Evolutionary conservation across 192 early-diverging fungal genomes (phyloP), one percentile per base, ranked within the genome.

Genomic region (Coemansia sp.): DNA sequence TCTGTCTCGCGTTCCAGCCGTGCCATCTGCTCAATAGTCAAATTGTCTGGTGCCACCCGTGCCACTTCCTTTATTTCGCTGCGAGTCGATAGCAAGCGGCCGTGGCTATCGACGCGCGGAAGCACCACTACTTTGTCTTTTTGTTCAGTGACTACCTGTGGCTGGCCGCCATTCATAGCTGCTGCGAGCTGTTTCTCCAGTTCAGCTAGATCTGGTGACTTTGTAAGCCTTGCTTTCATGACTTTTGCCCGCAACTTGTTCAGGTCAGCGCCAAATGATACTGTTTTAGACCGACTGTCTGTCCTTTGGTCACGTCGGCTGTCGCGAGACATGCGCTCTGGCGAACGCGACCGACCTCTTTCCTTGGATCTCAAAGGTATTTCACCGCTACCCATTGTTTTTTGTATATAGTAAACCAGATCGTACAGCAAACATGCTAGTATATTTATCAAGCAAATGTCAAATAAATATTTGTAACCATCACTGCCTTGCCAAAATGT

Each of bases 191-290:
- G 82, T 42, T 76, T 74, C 60, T 96, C 90, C 2, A 97, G 71
- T 15, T 80, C 77, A 5, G 76, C 78, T 3, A 80, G 71, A 40
- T 93, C 82, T 1, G 84, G 79, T 3, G 75, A 59, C 25, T 87
- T 88, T 76, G 86, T 83, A 53, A 98, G 64, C 38, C 81, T 85
- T 4, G 94, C 94, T 49, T 93, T 90, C 15, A 98, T 66, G 46
- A 92, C 84, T 37, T 89, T 85, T 2, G 94, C 85, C 28, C 88
- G 85, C 42, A 98, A 74, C 58, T 89, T 93, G 83, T 98, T 98
- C 15, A 98, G 74, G 52, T 96, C 86, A 51, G 47, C 55, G 28
- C 61, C 60, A 40, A 51, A 67, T 26, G 63, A 42, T 4, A 40
- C n/a, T 15, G 52, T 50, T 9, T 21, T 28, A 11, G 61, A 10